These are phyloP conservation scores for Daedaleopsis sinensis DNA, from an alignment of 768 basidiomycete genomes.

Conservation along the genomic window DNA sequence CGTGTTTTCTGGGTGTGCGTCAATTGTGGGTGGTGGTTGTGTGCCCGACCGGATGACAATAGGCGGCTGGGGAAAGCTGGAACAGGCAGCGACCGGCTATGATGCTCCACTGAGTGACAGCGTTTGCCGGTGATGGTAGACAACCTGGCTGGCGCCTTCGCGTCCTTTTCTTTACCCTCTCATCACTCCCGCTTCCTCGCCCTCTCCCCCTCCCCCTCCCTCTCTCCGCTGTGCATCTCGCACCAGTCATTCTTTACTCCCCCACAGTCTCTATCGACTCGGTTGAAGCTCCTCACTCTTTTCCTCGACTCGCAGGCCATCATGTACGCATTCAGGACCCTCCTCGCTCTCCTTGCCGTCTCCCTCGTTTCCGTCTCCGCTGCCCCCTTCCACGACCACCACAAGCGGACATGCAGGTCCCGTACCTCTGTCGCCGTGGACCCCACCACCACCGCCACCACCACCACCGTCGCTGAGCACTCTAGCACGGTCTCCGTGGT, in stretches of 20 bases:
- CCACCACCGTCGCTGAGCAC: neutral
- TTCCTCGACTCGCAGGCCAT: conserved; percentile 2
- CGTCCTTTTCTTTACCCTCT: neutral
- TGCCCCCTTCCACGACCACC: conserved; percentile 14
- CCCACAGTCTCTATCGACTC: conserved; percentile 17
- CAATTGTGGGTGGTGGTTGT: neutral
- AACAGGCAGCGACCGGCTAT: no score
- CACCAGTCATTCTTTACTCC: conserved; percentile 19
- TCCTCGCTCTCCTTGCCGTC: conserved; percentile 17
- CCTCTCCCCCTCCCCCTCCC: conserved; percentile 1
- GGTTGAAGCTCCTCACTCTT: conserved; percentile 10
- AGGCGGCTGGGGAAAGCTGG: neutral
- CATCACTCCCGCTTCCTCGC: neutral
- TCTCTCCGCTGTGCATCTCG: conserved; percentile 8
- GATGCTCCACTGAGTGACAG: no score
- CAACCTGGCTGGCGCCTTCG: neutral
- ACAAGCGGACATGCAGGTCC: conserved; percentile 12
- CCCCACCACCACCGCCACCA: conserved; percentile 3
- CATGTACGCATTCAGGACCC: conserved; percentile 18
- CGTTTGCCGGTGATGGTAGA: neutral
- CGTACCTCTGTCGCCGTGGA: neutral
- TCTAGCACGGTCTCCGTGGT: neutral
- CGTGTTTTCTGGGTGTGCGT: no score
- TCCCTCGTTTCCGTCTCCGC: conserved; percentile 14
- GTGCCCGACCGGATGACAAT: neutral